phyloP scores from a whole-genome alignment of 73 alveolate genomes.

The Halteria grandinella region DNA sequence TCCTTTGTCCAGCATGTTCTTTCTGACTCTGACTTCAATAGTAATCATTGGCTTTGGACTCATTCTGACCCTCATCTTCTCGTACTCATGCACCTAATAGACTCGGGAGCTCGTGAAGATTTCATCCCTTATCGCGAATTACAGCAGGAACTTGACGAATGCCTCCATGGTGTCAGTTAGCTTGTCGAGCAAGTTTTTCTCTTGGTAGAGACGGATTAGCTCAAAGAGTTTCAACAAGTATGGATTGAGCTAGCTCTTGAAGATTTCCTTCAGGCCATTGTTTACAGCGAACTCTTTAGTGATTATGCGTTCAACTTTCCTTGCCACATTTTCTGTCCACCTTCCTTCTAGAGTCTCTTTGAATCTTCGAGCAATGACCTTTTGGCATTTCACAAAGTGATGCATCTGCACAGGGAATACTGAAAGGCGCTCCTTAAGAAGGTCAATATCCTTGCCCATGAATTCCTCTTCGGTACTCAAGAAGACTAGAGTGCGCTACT shows the following conservation, averaged over 20 bases:
- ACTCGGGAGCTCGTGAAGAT: constrained; percentile 27
- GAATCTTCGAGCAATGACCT: constrained; percentile 50
- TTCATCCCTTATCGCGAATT: constrained; percentile 60
- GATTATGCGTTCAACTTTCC: constrained; percentile 51
- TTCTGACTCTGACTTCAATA: constrained; percentile 49
- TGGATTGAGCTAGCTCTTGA: constrained; percentile 59
- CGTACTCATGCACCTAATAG: constrained; percentile 12
- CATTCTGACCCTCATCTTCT: constrained; percentile 25
- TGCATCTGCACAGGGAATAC: constrained; percentile 52
- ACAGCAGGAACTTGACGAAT: constrained; percentile 50
- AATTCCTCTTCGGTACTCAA: constrained; percentile 46
- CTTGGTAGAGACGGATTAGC: constrained; percentile 54
- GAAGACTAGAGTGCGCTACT: constrained; percentile 24
- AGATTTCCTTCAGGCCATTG: constrained; percentile 60
- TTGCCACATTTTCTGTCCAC: constrained; percentile 60
- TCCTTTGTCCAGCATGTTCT: not conserved
- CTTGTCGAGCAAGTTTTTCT: constrained; percentile 53
- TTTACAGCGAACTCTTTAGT: constrained; percentile 58
- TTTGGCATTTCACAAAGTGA: constrained; percentile 43
- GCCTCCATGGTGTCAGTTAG: constrained; percentile 46
- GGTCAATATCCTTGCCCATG: constrained; percentile 7
- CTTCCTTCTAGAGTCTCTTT: constrained; percentile 55
- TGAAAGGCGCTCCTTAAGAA: constrained; percentile 21
- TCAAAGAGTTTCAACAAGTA: constrained; percentile 65
- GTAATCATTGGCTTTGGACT: constrained; percentile 40